Evolutionary conservation across 306 rosid genomes (phyloP), one percentile per base, ranked within the genome.

Genomic region (Trifolium repens): DNA sequence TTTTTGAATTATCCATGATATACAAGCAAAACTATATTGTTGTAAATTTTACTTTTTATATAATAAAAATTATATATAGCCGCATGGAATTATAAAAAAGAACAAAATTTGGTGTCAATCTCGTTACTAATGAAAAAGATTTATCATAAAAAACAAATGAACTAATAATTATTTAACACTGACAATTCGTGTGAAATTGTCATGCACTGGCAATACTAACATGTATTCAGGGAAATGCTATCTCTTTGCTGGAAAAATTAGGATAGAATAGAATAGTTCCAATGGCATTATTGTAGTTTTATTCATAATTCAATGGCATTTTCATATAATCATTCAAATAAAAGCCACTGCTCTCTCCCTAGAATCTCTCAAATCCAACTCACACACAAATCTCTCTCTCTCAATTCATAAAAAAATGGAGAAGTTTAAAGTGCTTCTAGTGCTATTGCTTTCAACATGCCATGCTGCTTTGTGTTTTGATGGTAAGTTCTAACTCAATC

Each of bases 231-330:
- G 75, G 63, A 72, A 83, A 79, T 35, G 72, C 49, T 6, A 71
- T 61, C 72, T 67, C 74, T 32, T 77, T 74, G 49, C 52, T 1
- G 69, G 74, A 44, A 77, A 49, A 24, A 54, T 58, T 49, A 15
- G 55, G 55, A 49, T 49, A 53, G 62, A 22, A 81, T 57, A 39
- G 11, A 22, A 81, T 57, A 39, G 11, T 76, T 81, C 60, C 14
- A 69, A 82, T 91, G 92, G 87, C 84, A 88, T 70, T 70, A 24
- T 34, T 64, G 90, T 89, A 52, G 53, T 84, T 86, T 55, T 22
- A 30, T 0, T 4, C 24, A 6, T 65, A 82, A 32, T 1, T 64
- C 50, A 65, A 79, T 74, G 91, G 83, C 71, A 14, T 79, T 88
- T 67, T 54, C 72, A 68, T 72, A 7, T 1, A 47, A n/a, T 1